A percentile compares a stretch with the other conserved stretches of the same genome.
These are phyloP conservation scores for Paramarasmius palmivorus DNA, from an alignment of 1,284 basidiomycete genomes.

Conservation along the genomic window DNA sequence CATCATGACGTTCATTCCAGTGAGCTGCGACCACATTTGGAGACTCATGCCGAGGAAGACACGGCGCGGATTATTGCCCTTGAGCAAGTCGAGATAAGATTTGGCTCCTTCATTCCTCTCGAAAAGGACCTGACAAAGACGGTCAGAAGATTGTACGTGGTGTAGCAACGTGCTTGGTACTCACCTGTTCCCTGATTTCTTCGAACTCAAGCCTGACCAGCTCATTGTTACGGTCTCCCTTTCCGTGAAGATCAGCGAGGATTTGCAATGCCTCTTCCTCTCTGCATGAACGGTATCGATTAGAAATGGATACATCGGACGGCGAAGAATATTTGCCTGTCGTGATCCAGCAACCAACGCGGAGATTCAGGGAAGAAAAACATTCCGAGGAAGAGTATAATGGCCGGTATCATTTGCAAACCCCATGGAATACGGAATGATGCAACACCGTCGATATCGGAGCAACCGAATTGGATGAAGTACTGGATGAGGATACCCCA, in stretches of 20 bases:
- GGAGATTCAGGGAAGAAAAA: constrained; percentile 65
- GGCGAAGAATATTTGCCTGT: constrained; percentile 27
- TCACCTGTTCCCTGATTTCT: constrained; percentile 70
- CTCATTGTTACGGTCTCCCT: constrained; percentile 61
- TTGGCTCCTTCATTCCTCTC: constrained; percentile 75
- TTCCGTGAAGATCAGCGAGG: constrained; percentile 78
- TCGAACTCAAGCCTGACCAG: constrained; percentile 78
- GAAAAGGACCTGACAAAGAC: constrained; percentile 33
- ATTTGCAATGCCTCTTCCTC: constrained; percentile 75
- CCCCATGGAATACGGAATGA: constrained; percentile 83
- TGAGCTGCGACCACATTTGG: constrained; percentile 68
- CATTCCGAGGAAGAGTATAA: constrained; percentile 72
- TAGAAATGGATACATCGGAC: no score
- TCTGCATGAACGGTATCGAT: no score
- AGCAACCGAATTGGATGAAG: constrained; percentile 75
- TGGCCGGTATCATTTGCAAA: constrained; percentile 75
- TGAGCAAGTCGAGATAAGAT: constrained; percentile 69
- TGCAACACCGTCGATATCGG: constrained; percentile 66
- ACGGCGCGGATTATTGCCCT: constrained; percentile 55
- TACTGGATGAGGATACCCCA: constrained; percentile 78
- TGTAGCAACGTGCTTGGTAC: no score
- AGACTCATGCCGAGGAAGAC: constrained; percentile 57
- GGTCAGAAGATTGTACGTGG: no score
- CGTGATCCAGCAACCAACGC: constrained; percentile 68
- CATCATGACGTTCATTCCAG: constrained; percentile 76